These are phyloP conservation scores for Cyberlindnera petersonii DNA, from an alignment of 805 yeast genomes.

Conservation along the genomic window DNA sequence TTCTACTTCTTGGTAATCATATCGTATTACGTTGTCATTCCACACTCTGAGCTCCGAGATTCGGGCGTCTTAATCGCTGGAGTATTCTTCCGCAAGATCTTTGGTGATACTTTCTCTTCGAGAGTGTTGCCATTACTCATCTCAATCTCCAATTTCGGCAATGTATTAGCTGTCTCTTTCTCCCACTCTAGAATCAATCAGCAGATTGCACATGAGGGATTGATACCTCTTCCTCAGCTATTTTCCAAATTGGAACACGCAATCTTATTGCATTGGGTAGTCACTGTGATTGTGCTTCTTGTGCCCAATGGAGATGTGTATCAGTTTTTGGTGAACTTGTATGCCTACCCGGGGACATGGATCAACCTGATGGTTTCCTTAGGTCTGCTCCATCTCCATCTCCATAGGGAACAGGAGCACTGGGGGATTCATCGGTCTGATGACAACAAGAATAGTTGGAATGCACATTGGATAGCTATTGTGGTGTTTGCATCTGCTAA, in stretches of 20 bases:
- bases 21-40: constrained; percentile 47
- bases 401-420: constrained; percentile 33
- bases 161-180: constrained; percentile 59
- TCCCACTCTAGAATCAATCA: constrained; percentile 58
- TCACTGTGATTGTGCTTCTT: constrained; percentile 49
- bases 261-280: constrained; percentile 49
- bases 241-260: constrained; percentile 45
- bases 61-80: constrained; percentile 68
- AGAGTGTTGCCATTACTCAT: constrained; percentile 51
- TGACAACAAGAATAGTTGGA: constrained; percentile 29
- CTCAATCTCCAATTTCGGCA: constrained; percentile 61
- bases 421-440: constrained; percentile 35
- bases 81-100: constrained; percentile 50
- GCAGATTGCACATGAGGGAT: constrained; percentile 48
- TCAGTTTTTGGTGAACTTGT: constrained; percentile 57
- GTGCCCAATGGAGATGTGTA: constrained; percentile 60
- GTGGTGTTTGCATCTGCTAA: constrained; percentile 42
- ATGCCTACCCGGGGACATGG: constrained; percentile 63
- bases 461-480: constrained; percentile 29
- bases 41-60: constrained; percentile 41
- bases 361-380: constrained; percentile 47
- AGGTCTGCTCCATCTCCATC: constrained; percentile 52
- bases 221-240: constrained; percentile 46
- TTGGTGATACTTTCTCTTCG: constrained; percentile 51
- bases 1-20: constrained; percentile 54